A percentile compares a stretch with the other conserved stretches of the same genome.
phyloP scores from a whole-genome alignment of 495 filamentous ascomycete species.

The Halenospora varia region DNA sequence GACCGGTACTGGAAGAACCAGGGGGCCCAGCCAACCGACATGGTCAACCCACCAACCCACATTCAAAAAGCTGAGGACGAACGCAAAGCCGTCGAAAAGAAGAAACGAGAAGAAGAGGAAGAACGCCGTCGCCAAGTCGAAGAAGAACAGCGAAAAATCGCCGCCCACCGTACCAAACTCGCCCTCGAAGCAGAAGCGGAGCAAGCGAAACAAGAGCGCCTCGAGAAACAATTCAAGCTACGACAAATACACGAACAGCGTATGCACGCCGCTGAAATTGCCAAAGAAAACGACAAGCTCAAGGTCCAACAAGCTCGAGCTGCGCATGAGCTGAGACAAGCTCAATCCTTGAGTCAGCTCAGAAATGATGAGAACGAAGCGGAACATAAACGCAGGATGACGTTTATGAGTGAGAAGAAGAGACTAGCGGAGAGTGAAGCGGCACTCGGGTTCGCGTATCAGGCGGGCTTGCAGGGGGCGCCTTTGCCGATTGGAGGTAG shows the following conservation, averaged over 20 bases:
- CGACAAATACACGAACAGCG: conserved; percentile 12
- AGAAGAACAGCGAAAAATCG: conserved; percentile 6
- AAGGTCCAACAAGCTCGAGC: conserved; percentile 2
- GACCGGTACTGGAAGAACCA: conserved; percentile 17
- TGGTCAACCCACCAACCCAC: background rate
- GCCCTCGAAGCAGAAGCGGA: conserved; percentile 12
- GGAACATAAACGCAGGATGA: conserved; percentile 10
- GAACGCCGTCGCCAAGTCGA: conserved; percentile 13
- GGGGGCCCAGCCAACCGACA: conserved; percentile 15
- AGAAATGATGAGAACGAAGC: conserved; percentile 16
- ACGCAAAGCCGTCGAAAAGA: background rate
- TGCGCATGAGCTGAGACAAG: conserved; percentile 14
- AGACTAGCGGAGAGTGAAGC: conserved; percentile 11
- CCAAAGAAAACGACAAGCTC: conserved; percentile 15
- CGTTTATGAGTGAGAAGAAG: conserved; percentile 11
- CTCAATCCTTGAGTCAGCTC: conserved; percentile 12
- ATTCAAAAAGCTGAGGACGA: background rate
- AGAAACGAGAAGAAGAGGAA: conserved; percentile 4
- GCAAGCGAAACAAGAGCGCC: conserved; percentile 13
- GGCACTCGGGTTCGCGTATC: conserved; percentile 6
- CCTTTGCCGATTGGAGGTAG: background rate
- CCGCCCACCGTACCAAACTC: background rate
- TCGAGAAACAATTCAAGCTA: conserved; percentile 8
- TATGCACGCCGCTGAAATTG: conserved; percentile 8
- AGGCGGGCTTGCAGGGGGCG: conserved; percentile 4